These are phyloP conservation scores for Takakia lepidozioides DNA, from an alignment of 225 moss, liverwort and hornwort genomes.

Conservation along the genomic window DNA sequence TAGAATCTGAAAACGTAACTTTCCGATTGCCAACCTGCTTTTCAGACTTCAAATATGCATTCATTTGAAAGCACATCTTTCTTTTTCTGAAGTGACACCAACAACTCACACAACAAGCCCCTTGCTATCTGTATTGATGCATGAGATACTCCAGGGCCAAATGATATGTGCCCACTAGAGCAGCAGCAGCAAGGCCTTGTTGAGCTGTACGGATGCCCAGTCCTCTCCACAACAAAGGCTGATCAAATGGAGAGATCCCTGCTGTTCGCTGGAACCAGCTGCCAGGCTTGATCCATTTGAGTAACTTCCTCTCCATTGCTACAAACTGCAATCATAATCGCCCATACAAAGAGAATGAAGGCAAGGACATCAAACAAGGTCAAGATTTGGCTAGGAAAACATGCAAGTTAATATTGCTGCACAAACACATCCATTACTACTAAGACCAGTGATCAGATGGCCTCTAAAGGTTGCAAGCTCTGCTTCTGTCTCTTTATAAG, in stretches of 20 bases:
- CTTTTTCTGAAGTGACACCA: too few relatives aligned
- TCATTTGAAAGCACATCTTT: too few relatives aligned
- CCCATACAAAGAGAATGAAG: neutral
- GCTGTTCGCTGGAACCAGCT: slow-evolving; percentile 64
- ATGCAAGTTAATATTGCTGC: too few relatives aligned
- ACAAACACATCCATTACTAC: too few relatives aligned
- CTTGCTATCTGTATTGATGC: slow-evolving; percentile 3
- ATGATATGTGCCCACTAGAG: slow-evolving; percentile 74
- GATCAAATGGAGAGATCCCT: slow-evolving; percentile 71
- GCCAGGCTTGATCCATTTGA: slow-evolving; percentile 81
- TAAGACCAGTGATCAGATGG: neutral
- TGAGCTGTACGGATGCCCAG: slow-evolving; percentile 60
- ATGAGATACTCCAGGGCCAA: slow-evolving; percentile 51
- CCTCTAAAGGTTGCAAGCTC: neutral
- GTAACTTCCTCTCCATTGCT: slow-evolving; percentile 64
- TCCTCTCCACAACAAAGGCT: slow-evolving; percentile 56
- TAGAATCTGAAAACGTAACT: too few relatives aligned
- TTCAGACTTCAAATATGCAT: too few relatives aligned
- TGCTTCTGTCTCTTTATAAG: too few relatives aligned
- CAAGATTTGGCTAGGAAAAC: too few relatives aligned
- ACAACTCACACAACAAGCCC: too few relatives aligned
- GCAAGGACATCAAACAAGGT: too few relatives aligned
- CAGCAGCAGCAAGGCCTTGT: slow-evolving; percentile 69
- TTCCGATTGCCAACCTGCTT: too few relatives aligned
- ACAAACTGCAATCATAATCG: slow-evolving; percentile 46